Evolutionary conservation across 2,329 filamentous ascomycete genomes (phyloP).

Genomic region (Westerdykella ornata): DNA sequence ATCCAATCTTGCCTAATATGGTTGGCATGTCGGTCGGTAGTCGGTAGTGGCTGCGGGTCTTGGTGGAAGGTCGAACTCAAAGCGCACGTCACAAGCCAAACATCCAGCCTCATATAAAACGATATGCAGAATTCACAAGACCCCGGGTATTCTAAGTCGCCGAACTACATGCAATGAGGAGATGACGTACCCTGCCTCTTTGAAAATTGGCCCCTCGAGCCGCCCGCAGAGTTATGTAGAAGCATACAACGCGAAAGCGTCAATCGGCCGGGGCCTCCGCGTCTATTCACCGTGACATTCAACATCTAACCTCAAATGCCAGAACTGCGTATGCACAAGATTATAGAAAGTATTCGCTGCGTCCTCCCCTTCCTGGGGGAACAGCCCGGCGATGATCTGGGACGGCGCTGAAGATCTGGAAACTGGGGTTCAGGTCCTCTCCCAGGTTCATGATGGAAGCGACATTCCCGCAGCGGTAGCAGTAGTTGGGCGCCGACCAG

Average conservation of each 20-base stretch:
- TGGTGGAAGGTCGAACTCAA: no score
- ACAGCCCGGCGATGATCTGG: slow-evolving; percentile 77
- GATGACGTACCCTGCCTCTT: background rate
- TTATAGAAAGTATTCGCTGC: slow-evolving; percentile 49
- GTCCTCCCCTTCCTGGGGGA: slow-evolving; percentile 54
- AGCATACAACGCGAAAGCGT: no score
- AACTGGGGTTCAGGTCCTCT: slow-evolving; percentile 78
- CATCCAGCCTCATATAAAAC: no score
- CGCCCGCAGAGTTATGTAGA: background rate
- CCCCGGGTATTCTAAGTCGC: background rate
- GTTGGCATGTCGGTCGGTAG: no score
- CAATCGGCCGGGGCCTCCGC: slow-evolving; percentile 1
- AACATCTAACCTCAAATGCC: slow-evolving; percentile 7
- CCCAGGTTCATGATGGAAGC: slow-evolving; percentile 83
- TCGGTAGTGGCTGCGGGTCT: no score
- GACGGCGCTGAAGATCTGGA: slow-evolving; percentile 88
- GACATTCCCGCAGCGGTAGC: slow-evolving; percentile 89
- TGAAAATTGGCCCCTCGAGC: background rate
- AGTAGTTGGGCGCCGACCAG: slow-evolving; percentile 92
- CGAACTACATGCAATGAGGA: background rate
- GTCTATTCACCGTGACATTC: slow-evolving; percentile 15
- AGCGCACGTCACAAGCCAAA: no score
- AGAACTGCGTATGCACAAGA: slow-evolving; percentile 13
- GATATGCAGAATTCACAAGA: no score
- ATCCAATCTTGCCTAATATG: no score